A percentile compares a stretch with the other conserved stretches of the same genome.
phyloP scores from a whole-genome alignment of 345 rosid species.

The Anacardium occidentale region DNA sequence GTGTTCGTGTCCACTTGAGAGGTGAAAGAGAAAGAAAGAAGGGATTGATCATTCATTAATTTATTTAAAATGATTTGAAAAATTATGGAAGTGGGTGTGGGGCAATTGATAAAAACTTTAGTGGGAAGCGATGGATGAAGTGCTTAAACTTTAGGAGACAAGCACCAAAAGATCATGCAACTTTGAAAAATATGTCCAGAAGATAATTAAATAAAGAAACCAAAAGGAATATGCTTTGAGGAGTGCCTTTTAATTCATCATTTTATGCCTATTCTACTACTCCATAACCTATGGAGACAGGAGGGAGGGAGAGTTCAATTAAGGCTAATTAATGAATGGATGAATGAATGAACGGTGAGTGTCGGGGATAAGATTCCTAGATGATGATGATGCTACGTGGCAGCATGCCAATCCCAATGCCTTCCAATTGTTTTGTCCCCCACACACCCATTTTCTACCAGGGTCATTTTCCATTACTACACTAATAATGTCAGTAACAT shows the following conservation, averaged over 20 bases:
- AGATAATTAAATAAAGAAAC: neutral
- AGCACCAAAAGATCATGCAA: constrained; percentile 8
- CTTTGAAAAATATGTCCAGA: neutral
- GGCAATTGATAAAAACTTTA: no score
- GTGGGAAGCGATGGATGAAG: constrained; percentile 15
- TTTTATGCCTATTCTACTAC: neutral
- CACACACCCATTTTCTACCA: neutral
- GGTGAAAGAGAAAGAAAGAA: no score
- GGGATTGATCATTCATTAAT: no score
- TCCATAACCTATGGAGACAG: constrained; percentile 18
- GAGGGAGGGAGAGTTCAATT: no score
- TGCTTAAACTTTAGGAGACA: constrained; percentile 38
- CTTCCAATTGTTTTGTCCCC: neutral
- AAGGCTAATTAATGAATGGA: no score
- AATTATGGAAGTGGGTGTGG: no score
- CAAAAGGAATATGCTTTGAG: constrained; percentile 15
- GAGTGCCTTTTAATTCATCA: neutral
- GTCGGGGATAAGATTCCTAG: constrained; percentile 24
- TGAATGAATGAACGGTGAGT: no score
- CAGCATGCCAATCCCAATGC: neutral
- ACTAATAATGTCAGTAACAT: no score
- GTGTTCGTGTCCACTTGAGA: no score
- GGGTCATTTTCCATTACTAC: neutral
- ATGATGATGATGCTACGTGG: neutral
- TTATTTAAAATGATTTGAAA: no score